Percentiles rank a stretch among this genome's conserved stretches.
phyloP scores from a whole-genome alignment of 2,329 filamentous ascomycete species.

The Pleurostoma richardsiae region DNA sequence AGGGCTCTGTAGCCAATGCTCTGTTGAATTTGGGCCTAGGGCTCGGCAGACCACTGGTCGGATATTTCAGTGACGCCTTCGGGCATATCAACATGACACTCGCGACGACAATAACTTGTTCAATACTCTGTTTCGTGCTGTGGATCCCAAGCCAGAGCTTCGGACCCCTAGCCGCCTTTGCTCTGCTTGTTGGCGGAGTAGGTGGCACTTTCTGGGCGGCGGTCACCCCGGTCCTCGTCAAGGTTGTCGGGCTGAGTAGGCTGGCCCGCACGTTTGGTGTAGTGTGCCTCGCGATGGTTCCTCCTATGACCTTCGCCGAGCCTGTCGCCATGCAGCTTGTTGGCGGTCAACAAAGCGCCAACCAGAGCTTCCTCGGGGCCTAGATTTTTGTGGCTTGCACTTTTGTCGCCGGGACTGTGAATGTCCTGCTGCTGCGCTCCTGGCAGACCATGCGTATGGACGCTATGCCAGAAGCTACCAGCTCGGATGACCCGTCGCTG shows the following conservation, averaged over 20 bases:
- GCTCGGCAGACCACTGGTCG: constrained; percentile 53
- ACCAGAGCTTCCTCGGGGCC: constrained; percentile 47
- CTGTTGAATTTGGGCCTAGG: constrained; percentile 59
- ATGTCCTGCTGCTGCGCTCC: constrained; percentile 47
- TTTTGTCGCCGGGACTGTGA: constrained; percentile 52
- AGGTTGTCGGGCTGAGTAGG: constrained; percentile 55
- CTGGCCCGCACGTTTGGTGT: constrained; percentile 52
- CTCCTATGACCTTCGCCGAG: constrained; percentile 44
- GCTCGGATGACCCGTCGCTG: no score
- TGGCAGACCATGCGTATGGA: no score
- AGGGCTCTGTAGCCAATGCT: constrained; percentile 57
- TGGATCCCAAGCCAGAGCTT: constrained; percentile 57
- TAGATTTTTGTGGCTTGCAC: constrained; percentile 58
- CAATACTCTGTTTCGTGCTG: constrained; percentile 53
- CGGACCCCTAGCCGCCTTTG: constrained; percentile 54
- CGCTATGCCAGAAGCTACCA: no score
- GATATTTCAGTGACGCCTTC: constrained; percentile 55
- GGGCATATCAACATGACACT: constrained; percentile 60
- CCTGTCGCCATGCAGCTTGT: constrained; percentile 48
- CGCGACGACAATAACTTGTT: constrained; percentile 47
- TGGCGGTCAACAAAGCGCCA: constrained; percentile 30
- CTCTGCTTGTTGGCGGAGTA: constrained; percentile 51
- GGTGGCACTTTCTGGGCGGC: constrained; percentile 57
- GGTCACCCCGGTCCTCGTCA: constrained; percentile 52
- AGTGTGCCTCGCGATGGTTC: constrained; percentile 53